Conservation (phyloP, 2,329 filamentous ascomycete genomes). For the Lizonia empirigonia region DNA sequence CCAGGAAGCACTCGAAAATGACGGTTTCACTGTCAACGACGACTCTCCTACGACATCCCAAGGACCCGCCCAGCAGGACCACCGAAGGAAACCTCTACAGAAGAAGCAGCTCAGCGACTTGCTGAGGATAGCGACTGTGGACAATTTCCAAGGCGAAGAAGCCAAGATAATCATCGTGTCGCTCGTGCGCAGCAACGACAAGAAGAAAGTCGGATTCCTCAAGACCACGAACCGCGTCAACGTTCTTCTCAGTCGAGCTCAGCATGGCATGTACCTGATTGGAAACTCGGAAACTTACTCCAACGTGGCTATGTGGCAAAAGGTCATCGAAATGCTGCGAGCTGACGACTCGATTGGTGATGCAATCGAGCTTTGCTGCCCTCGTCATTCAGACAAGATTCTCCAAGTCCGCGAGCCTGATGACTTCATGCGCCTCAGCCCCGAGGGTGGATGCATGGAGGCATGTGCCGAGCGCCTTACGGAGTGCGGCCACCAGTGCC, state of each 20-base stretch:
- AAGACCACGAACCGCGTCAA: conserved; percentile 71
- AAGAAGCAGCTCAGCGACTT: conserved; percentile 32
- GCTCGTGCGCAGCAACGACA: conserved; percentile 70
- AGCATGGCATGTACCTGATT: conserved; percentile 74
- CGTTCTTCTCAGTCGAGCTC: conserved; percentile 68
- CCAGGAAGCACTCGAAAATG: conserved; percentile 55
- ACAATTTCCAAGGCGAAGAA: conserved; percentile 81
- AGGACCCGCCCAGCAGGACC: neutral
- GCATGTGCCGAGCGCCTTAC: conserved; percentile 31
- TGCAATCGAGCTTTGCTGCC: conserved; percentile 32
- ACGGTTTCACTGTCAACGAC: conserved; percentile 25
- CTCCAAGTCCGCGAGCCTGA: conserved; percentile 35
- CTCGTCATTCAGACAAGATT: conserved; percentile 32
- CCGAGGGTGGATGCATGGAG: conserved; percentile 41
- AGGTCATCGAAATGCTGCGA: conserved; percentile 61
- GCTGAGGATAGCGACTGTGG: conserved; percentile 64
- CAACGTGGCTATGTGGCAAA: conserved; percentile 66
- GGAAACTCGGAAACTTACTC: conserved; percentile 66
- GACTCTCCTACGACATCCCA: neutral
- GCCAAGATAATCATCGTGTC: conserved; percentile 73
- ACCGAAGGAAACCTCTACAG: conserved; percentile 24
- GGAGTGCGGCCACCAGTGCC: conserved; percentile 40
- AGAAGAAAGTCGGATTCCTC: conserved; percentile 67
- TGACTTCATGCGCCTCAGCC: conserved; percentile 35
- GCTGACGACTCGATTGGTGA: conserved; percentile 22